phyloP scores from a whole-genome alignment of 2,329 filamentous ascomycete species.

The Coniochaeta sp. region DNA sequence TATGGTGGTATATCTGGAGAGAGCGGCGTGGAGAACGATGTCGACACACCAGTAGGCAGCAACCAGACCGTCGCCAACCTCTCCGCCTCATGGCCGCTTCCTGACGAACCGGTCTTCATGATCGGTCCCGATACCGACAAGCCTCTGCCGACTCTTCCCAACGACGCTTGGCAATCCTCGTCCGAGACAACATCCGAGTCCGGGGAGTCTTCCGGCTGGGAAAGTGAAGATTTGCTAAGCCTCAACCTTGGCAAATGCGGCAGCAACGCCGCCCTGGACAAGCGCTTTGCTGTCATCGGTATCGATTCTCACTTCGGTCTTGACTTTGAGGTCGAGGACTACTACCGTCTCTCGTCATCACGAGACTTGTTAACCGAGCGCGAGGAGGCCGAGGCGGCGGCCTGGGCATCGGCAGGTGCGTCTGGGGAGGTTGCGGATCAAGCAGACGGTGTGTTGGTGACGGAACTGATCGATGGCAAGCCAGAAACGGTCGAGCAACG shows the following conservation, averaged over 20 bases:
- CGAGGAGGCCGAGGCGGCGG: background rate
- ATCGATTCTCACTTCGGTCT: background rate
- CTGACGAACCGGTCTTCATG: constrained; percentile 1
- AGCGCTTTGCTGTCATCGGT: background rate
- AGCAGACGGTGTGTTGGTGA: background rate
- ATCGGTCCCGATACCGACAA: background rate
- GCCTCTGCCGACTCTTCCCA: background rate
- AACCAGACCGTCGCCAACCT: background rate
- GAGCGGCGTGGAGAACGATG: constrained; percentile 15
- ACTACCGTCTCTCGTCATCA: background rate
- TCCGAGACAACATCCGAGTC: background rate
- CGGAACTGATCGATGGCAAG: background rate
- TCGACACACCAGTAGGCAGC: constrained; percentile 5
- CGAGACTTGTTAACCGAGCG: background rate
- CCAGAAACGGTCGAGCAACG: background rate
- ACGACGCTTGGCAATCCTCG: background rate
- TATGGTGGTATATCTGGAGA: constrained; percentile 33
- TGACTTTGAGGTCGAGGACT: constrained; percentile 2
- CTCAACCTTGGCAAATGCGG: background rate
- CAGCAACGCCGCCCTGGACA: background rate
- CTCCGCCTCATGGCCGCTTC: constrained; percentile 9
- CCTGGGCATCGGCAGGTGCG: background rate
- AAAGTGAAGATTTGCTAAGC: background rate
- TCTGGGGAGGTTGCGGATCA: background rate
- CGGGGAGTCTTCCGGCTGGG: background rate